Percentiles rank a stretch among this genome's conserved stretches.
These are phyloP conservation scores for Debaryomyces sp. DNA, from an alignment of 1,139 yeast species.

Conservation along the genomic window DNA sequence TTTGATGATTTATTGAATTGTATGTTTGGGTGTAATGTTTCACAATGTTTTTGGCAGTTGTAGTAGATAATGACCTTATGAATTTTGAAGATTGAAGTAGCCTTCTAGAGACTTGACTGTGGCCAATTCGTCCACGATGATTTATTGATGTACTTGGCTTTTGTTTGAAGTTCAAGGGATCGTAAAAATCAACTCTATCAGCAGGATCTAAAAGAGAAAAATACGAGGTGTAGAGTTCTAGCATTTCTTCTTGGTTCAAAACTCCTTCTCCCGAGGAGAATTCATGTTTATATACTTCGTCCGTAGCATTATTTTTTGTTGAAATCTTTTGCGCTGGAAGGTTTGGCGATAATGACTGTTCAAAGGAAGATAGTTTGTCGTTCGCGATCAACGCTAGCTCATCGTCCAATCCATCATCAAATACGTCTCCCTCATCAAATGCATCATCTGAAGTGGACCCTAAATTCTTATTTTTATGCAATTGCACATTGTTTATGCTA, in stretches of 20 bases:
- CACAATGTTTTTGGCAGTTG: background rate
- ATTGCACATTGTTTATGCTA: background rate
- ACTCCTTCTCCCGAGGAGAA: conserved; percentile 29
- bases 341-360: conserved; percentile 1
- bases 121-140: conserved; percentile 18
- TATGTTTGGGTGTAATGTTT: background rate
- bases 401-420: conserved; percentile 34
- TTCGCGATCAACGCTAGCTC: conserved; percentile 13
- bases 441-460: conserved; percentile 13
- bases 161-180: conserved; percentile 20
- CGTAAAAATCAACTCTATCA: conserved; percentile 20
- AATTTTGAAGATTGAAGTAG: conserved; percentile 1
- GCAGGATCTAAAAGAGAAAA: conserved; percentile 26
- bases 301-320: background rate
- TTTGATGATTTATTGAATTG: background rate
- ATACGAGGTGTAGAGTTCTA: conserved; percentile 40
- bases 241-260: conserved; percentile 28
- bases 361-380: conserved; percentile 3
- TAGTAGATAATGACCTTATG: background rate
- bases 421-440: conserved; percentile 21
- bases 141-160: background rate
- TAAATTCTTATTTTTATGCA: background rate
- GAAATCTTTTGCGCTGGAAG: background rate
- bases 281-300: conserved; percentile 11
- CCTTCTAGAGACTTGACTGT: conserved; percentile 17